Base-by-base conservation (phyloP, 1,284 basidiomycete genomes). In the Ceratobasidium sp. region DNA sequence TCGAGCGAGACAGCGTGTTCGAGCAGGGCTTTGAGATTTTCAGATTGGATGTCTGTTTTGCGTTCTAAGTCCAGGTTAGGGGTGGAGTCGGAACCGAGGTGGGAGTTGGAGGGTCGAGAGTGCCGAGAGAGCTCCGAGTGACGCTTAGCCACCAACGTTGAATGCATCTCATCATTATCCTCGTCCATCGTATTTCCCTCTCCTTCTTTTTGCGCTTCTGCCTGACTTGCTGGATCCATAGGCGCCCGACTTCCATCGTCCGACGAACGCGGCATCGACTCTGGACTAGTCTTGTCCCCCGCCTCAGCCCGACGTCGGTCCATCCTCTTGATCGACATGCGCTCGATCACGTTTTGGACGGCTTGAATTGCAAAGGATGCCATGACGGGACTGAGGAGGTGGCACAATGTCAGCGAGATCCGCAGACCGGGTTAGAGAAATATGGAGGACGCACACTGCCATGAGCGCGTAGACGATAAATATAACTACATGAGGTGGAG, bases 351-450 rank as follows among this genome's bases (percentile, higher is more conserved):
- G 77, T 80, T 79, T 23, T 80, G 80, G 43, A 84, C 79, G n/a
- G 82, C 81, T 59, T 82, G 81, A 6, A 83, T 81, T 21, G 82
- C 83, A 69, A 85, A 84, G 7, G 81, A 82, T 26, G 83, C 82
- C 32, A 85, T 81, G 64, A 85, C 78, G 0, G 83, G 83, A 26
- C 69, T 72, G 55, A 14, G 28, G 38, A 63, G 0, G 41, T 44
- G 16, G 38, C 14, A 14, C 16, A 16, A 18, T 32, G 44, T 55
- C 14, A 54, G 55, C 16, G 8, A n/a, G 35, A 28, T 38, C 21
- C 4, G 23, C 23, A 54, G 43, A 21, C 28, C 2, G 41, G 1
- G 21, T 38, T 28, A 41, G 32, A 1, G n/a, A 38, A 46, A 38
- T 13, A 28, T 21, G 16, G 32, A 11, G 8, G 5, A 41, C 73